Conservation (phyloP, 1,284 basidiomycete genomes). For the Anthracocystis walkeri region DNA sequence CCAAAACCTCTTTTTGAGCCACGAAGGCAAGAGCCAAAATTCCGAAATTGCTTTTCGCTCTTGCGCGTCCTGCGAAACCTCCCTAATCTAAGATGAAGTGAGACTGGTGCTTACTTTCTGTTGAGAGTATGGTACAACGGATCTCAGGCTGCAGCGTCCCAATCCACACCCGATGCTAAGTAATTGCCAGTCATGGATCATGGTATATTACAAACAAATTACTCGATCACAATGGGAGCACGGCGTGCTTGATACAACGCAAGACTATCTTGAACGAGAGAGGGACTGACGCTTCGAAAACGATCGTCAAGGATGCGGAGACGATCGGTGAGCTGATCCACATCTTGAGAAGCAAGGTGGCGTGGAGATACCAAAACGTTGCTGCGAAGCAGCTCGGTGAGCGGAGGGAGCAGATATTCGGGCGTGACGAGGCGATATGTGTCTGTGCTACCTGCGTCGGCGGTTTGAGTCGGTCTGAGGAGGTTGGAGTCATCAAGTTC, state of each 20-base stretch:
- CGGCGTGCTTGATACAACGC: constrained; percentile 18
- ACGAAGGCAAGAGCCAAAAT: too few relatives aligned
- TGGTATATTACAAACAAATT: neutral
- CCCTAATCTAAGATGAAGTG: too few relatives aligned
- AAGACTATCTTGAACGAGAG: constrained; percentile 37
- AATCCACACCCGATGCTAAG: too few relatives aligned
- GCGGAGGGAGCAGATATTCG: constrained; percentile 27
- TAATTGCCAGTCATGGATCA: too few relatives aligned
- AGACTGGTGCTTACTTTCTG: neutral
- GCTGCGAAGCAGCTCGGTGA: constrained; percentile 18
- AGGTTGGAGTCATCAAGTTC: neutral
- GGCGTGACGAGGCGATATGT: constrained; percentile 33
- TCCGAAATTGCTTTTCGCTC: too few relatives aligned
- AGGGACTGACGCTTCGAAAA: constrained; percentile 30
- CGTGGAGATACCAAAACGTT: neutral
- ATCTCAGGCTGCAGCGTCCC: neutral
- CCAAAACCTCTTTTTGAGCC: too few relatives aligned
- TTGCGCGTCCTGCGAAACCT: too few relatives aligned
- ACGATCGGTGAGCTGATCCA: constrained; percentile 22
- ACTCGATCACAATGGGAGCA: constrained; percentile 32
- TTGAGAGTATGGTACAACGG: neutral
- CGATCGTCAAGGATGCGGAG: constrained; percentile 43
- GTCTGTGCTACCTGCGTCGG: constrained; percentile 6
- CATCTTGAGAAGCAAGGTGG: neutral
- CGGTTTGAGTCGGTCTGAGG: neutral